Conservation (phyloP, 257 asterid genomes). For the Ilex aquifolium region DNA sequence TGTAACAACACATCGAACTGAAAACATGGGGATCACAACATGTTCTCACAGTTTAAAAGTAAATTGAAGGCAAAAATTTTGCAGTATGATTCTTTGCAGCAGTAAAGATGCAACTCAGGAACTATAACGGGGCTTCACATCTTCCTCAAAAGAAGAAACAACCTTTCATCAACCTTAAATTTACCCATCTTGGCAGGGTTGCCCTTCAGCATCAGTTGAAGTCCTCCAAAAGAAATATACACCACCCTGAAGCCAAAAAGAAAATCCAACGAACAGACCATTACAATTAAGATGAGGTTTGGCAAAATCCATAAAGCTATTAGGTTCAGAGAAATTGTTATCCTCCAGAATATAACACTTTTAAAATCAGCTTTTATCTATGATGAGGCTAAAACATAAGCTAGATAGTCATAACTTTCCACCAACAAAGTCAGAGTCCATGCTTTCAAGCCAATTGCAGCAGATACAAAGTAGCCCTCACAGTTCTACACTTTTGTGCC, state of each 20-base stretch:
- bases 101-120: too few relatives aligned
- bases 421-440: not conserved
- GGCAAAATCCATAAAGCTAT: not conserved
- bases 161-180: conserved; percentile 56
- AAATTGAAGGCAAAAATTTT: too few relatives aligned
- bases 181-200: conserved; percentile 45
- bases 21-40: too few relatives aligned
- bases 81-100: too few relatives aligned
- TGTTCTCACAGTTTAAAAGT: too few relatives aligned
- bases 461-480: not conserved
- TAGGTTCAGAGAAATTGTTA: not conserved
- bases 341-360: not conserved
- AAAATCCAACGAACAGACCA: conserved; percentile 7
- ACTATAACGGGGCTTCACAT: conserved; percentile 21
- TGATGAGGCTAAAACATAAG: not conserved
- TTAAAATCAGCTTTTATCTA: not conserved
- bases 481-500: not conserved
- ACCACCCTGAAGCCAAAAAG: conserved; percentile 35
- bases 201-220: conserved; percentile 73
- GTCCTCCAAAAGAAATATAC: conserved; percentile 83
- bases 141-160: conserved; percentile 83
- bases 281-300: not conserved
- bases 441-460: not conserved
- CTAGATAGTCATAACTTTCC: not conserved
- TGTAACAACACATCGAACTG: too few relatives aligned